Evolutionary conservation across 495 filamentous ascomycete species (phyloP), one percentile per base, ranked within the genome.

Genomic region (Aspergillus nanangensis): DNA sequence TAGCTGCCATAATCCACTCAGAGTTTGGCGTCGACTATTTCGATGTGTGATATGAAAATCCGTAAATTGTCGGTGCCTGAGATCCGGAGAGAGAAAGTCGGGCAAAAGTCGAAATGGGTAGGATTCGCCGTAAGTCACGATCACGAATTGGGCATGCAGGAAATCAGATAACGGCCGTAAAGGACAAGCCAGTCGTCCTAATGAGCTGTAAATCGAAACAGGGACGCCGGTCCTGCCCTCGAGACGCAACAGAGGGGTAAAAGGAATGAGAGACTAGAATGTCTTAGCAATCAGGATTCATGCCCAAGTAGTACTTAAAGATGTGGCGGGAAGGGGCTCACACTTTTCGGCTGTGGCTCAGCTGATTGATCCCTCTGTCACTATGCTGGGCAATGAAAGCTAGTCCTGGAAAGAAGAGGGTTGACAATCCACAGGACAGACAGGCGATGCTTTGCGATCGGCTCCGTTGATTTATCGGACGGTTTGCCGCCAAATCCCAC

Each of bases 1-100:
- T 82, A 58, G 88, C 58, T 14, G 62, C 61, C 65, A 94, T 91
- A 23, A 80, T 80, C 25, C 37, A 15, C 37, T 13, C 21, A 29
- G 25, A 7, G 25, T 11, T 29, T 5, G 25, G 11, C 11, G 25
- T 5, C 11, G 25, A 29, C 25, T 7, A 29, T 29, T n/a, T n/a
- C n/a, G n/a, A n/a, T n/a, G n/a, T n/a, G n/a, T n/a, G n/a, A n/a
- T n/a, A n/a, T n/a, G n/a, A n/a, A n/a, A n/a, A n/a, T n/a, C n/a
- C n/a, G n/a, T n/a, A n/a, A n/a, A n/a, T n/a, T n/a, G n/a, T n/a
- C n/a, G n/a, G n/a, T n/a, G n/a, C n/a, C n/a, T n/a, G n/a, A n/a
- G n/a, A n/a, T n/a, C n/a, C n/a, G n/a, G n/a, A n/a, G n/a, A n/a
- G n/a, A n/a, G n/a, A n/a, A n/a, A n/a, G n/a, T n/a, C 13, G 33